Base-by-base conservation (phyloP, 805 yeast genomes). In the Wickerhamomyces mucosus region DNA sequence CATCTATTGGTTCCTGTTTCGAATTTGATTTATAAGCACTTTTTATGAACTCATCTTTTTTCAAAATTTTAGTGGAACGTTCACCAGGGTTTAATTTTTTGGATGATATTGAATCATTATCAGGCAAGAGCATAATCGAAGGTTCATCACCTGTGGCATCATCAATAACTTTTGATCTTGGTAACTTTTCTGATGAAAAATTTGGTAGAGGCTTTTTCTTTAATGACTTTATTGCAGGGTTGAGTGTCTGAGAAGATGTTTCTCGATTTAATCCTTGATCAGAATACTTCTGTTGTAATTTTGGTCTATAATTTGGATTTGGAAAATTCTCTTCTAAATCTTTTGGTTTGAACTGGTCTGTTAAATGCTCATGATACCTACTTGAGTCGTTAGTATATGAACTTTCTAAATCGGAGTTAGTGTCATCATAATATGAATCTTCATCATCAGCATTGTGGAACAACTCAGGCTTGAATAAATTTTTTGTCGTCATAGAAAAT, bases 401-500 rank as follows among this genome's bases (percentile, higher is more conserved):
- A 21, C 16, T 7, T 13, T 23, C 26, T 8, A 23, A 5, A 23
- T 23, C 26, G 7, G 26, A 23, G 29, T 46, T 47, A 18, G 48
- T 51, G 8, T 34, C 9, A 22, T 59, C 67, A 28, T 50, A 48
- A 10, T 52, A 45, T 14, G 50, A 42, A 8, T 56, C 50, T 17
- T 50, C 46, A 3, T 42, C 53, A 15, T 40, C 35, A 1, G 43
- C 42, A 9, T 30, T 37, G 21, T 36, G 22, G 14, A 52, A 36
- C 16, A 45, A 65, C 20, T 56, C 40, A 14, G 55, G 58, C 7
- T 55, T 54, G 4, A 75, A 56, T 42, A 60, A 63, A 34, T 66
- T 72, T n/a, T n/a, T n/a, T 1, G 89, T 72, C 36, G 77, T 77
- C 78, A 88, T 81, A 31, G 78, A 76, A 37, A 83, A 68, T 1